A percentile compares a stretch with the other conserved stretches of the same genome.
These are phyloP conservation scores for Clitocybe nebularis DNA, from an alignment of 1,284 basidiomycete species.

Conservation along the genomic window DNA sequence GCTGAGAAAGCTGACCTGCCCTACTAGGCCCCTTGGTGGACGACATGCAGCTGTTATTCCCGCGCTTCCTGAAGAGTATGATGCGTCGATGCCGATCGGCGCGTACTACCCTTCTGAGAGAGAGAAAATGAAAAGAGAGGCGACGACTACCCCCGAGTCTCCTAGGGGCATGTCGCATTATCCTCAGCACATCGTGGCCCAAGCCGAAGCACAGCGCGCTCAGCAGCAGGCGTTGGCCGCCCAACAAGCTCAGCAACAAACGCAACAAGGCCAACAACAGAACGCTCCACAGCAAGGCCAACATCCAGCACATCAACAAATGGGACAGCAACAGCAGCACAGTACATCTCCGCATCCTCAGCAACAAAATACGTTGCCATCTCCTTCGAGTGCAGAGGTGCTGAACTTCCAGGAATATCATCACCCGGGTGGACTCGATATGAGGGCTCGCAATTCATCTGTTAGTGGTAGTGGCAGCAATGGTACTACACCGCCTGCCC, in stretches of 20 bases:
- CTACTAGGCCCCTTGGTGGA: slow-evolving; percentile 62
- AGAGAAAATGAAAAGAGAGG: slow-evolving; percentile 28
- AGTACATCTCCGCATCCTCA: neutral
- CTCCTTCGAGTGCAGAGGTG: slow-evolving; percentile 7
- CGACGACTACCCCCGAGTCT: slow-evolving; percentile 22
- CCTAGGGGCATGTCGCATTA: slow-evolving; percentile 35
- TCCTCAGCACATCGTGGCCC: slow-evolving; percentile 39
- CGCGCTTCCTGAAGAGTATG: slow-evolving; percentile 68
- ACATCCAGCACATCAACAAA: slow-evolving; percentile 21
- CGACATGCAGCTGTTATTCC: slow-evolving; percentile 75
- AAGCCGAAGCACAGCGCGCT: slow-evolving; percentile 30
- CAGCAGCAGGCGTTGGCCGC: slow-evolving; percentile 16
- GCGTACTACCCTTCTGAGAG: slow-evolving; percentile 37
- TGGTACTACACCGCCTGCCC: neutral
- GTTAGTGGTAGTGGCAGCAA: slow-evolving; percentile 2
- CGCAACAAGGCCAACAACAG: slow-evolving; percentile 15
- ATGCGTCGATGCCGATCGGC: slow-evolving; percentile 41
- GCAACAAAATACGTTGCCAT: neutral
- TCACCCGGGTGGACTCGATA: slow-evolving; percentile 14
- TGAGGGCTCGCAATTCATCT: slow-evolving; percentile 5
- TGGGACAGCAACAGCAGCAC: neutral
- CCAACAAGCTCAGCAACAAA: slow-evolving; percentile 20
- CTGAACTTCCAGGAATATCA: slow-evolving; percentile 20
- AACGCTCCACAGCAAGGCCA: slow-evolving; percentile 10
- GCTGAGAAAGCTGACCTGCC: slow-evolving; percentile 6